A percentile compares a stretch with the other conserved stretches of the same genome.
Evolutionary conservation across 768 basidiomycete genomes (phyloP).

Genomic region (Tremella yokohamensis): DNA sequence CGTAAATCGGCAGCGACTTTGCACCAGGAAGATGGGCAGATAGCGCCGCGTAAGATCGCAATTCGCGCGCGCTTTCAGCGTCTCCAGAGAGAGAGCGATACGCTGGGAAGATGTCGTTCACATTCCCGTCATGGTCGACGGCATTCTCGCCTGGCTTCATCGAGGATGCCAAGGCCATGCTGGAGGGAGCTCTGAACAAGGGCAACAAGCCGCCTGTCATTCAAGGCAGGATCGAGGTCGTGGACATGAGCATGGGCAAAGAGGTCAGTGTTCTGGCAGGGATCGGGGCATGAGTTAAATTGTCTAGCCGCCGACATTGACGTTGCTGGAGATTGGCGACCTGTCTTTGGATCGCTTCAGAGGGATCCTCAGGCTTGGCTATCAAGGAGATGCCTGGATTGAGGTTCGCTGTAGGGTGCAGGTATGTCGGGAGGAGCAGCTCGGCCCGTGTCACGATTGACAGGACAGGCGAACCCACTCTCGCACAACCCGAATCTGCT

Average conservation of each 20-base stretch:
- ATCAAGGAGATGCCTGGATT: conserved; percentile 76
- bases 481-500: conserved; percentile 49
- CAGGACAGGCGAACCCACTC: conserved; percentile 67
- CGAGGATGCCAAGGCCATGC: conserved; percentile 91
- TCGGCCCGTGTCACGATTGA: neutral
- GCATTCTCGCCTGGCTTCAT: conserved; percentile 96
- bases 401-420: conserved; percentile 49
- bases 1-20: too few relatives aligned
- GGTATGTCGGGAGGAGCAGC: neutral
- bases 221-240: conserved; percentile 94
- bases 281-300: conserved; percentile 7
- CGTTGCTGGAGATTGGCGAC: conserved; percentile 96
- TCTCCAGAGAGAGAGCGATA: too few relatives aligned
- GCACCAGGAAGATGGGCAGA: too few relatives aligned
- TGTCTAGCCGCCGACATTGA: conserved; percentile 84
- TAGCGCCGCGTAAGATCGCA: too few relatives aligned
- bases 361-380: conserved; percentile 92
- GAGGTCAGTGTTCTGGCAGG: conserved; percentile 59
- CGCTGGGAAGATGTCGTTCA: conserved; percentile 51
- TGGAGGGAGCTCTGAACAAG: conserved; percentile 61
- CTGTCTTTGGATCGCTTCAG: conserved; percentile 91
- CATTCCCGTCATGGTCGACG: conserved; percentile 78
- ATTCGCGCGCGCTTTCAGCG: too few relatives aligned
- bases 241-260: conserved; percentile 98
- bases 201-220: conserved; percentile 97